Evolutionary conservation across 2,329 filamentous ascomycete species (phyloP).

Genomic region (Furcasterigmium furcatum): DNA sequence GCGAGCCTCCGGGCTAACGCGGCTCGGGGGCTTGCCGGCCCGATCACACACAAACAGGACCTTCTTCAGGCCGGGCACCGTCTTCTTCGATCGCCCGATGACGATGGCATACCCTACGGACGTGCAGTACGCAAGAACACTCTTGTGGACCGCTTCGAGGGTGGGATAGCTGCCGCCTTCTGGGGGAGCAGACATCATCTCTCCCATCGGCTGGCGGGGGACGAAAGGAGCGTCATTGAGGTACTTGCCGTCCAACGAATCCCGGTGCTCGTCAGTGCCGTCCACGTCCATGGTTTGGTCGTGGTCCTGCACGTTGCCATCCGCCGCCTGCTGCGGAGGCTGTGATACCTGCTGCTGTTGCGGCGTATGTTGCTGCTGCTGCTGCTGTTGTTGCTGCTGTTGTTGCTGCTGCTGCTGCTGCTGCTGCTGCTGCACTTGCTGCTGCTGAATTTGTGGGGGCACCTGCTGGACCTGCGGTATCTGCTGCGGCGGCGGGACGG

Average conservation of each 20-base stretch:
- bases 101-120: conserved; percentile 67
- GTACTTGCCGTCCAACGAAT: conserved; percentile 41
- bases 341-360: conserved; percentile 19
- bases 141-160: conserved; percentile 62
- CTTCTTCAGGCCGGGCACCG: conserved; percentile 63
- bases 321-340: conserved; percentile 17
- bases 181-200: conserved; percentile 60
- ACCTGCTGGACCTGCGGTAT: conserved; percentile 11
- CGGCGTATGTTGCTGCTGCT: conserved; percentile 13
- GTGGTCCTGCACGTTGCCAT: conserved; percentile 18
- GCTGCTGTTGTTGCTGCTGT: conserved; percentile 21
- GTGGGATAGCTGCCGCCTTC: conserved; percentile 63
- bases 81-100: conserved; percentile 66
- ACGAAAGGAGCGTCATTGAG: conserved; percentile 48
- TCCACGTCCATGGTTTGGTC: conserved; percentile 49
- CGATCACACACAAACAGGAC: conserved; percentile 66
- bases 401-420: conserved; percentile 23
- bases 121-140: conserved; percentile 61
- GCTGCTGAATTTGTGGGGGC: conserved; percentile 31
- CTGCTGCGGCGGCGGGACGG: conserved; percentile 2
- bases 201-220: conserved; percentile 51
- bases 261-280: conserved; percentile 40
- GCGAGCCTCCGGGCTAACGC: conserved; percentile 60
- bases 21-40: conserved; percentile 58
- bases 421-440: conserved; percentile 25